phyloP scores from a whole-genome alignment of 2,329 filamentous ascomycete species.

The Stenocarpella maydis region DNA sequence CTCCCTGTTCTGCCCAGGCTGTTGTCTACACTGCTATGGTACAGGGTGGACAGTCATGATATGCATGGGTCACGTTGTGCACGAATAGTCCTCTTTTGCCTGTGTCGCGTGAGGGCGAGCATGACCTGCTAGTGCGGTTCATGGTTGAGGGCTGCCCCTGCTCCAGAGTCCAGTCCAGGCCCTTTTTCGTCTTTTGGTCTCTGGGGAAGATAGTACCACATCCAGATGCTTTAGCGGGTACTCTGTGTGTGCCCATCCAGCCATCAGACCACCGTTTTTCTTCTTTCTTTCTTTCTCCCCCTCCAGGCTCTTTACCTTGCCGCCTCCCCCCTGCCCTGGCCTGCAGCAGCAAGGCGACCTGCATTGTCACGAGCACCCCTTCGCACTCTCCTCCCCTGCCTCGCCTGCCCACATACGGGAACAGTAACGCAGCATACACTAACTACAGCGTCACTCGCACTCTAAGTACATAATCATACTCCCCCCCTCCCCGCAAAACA shows the following conservation, averaged over 20 bases:
- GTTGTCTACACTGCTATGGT: too few relatives aligned
- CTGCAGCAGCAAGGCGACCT: constrained; percentile 7
- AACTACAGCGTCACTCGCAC: not conserved
- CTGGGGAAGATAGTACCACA: constrained; percentile 13
- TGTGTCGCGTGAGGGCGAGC: constrained; percentile 22
- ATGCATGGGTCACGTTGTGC: not conserved
- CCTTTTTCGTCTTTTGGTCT: not conserved
- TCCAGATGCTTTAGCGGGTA: not conserved
- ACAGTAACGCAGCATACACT: not conserved
- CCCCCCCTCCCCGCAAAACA: not conserved
- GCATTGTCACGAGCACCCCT: constrained; percentile 21
- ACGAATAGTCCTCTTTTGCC: not conserved
- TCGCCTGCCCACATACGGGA: not conserved
- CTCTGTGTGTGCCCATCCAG: constrained; percentile 6
- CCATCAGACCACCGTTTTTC: constrained; percentile 22
- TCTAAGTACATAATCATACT: not conserved
- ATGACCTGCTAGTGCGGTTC: constrained; percentile 23
- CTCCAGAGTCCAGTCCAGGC: constrained; percentile 10
- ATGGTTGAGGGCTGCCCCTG: not conserved
- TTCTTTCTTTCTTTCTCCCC: not conserved
- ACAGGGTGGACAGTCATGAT: too few relatives aligned
- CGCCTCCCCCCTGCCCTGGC: not conserved
- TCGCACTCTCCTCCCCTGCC: constrained; percentile 12
- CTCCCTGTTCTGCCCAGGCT: too few relatives aligned
- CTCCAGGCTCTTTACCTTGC: too few relatives aligned